A percentile compares a stretch with the other conserved stretches of the same genome.
phyloP scores from a whole-genome alignment of 129 eudicot genomes.

The Chrysanthemum lavandulifolium region DNA sequence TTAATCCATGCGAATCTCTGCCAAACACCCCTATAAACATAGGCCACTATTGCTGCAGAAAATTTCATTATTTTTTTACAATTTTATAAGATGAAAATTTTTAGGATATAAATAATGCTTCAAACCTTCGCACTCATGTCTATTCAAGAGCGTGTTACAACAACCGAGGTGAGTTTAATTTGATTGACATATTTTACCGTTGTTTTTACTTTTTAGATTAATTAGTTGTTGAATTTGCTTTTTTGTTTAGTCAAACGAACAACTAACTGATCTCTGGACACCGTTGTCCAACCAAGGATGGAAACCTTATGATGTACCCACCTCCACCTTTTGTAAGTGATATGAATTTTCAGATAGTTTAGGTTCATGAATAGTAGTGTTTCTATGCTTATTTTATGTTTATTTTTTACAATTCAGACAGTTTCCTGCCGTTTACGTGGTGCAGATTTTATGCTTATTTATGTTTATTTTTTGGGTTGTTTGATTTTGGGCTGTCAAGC shows the following conservation, averaged over 20 bases:
- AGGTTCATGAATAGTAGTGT: not conserved
- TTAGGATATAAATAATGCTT: conserved; percentile 59
- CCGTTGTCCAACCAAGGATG: too few species aligned
- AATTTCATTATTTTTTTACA: not conserved
- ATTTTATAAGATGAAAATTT: conserved; percentile 3
- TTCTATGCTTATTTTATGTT: too few species aligned
- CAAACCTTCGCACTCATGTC: conserved; percentile 65
- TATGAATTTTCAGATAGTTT: not conserved
- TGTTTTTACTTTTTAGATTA: too few species aligned
- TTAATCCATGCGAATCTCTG: too few species aligned
- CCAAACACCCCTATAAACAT: too few species aligned
- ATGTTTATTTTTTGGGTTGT: too few species aligned
- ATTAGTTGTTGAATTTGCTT: not conserved
- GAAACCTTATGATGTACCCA: conserved; percentile 56
- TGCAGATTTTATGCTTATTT: too few species aligned
- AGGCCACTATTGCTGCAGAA: conserved; percentile 14
- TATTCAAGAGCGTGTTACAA: conserved; percentile 59
- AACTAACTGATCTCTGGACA: conserved; percentile 59
- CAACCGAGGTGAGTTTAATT: conserved; percentile 58
- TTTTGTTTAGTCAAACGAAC: conserved; percentile 51
- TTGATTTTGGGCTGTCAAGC: too few species aligned
- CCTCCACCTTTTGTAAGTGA: conserved; percentile 50
- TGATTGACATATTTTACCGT: not conserved
- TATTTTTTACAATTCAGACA: too few species aligned
- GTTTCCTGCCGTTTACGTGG: too few species aligned